Base-by-base conservation (phyloP, 1,139 yeast species). In the Candida gigantensis region DNA sequence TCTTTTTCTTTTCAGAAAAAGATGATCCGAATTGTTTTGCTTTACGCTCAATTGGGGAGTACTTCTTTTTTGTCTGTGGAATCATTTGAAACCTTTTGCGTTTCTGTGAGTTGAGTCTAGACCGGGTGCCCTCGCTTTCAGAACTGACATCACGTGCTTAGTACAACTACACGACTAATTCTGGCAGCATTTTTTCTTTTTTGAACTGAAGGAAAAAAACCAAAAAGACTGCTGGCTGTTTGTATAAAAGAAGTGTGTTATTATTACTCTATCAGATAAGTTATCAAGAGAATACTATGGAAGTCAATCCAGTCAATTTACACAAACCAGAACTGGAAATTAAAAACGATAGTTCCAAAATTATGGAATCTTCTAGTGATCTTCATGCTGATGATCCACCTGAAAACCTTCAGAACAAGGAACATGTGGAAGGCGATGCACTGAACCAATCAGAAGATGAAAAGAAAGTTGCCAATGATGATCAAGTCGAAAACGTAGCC, bases 301-400 rank as follows among this genome's bases (percentile, higher is more conserved):
- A 42, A 35, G 45, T 39, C 6, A 35, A 29, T 6, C 39, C 43
- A n/a, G 35, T 38, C 18, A 24, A 28, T 17, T 37, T 39, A 21
- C 42, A 18, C 7, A 18, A 18, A 18, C 7, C 7, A 18, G 19
- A 18, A n/a, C n/a, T n/a, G n/a, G n/a, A n/a, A n/a, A n/a, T n/a
- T n/a, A n/a, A n/a, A n/a, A n/a, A n/a, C n/a, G n/a, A n/a, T n/a
- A n/a, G n/a, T n/a, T n/a, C n/a, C n/a, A n/a, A n/a, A n/a, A n/a
- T n/a, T n/a, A n/a, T n/a, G n/a, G n/a, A n/a, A n/a, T n/a, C n/a
- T n/a, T n/a, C n/a, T n/a, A n/a, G n/a, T n/a, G n/a, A n/a, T n/a
- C n/a, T n/a, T n/a, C n/a, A 28, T 27, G 20, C n/a, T 4, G 4
- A 13, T n/a, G 16, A 9, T 25, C 11, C 28, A 11, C n/a, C n/a